These are phyloP conservation scores for Dactylellina haptotyla DNA, from an alignment of 2,329 filamentous ascomycete species.

Conservation along the genomic window DNA sequence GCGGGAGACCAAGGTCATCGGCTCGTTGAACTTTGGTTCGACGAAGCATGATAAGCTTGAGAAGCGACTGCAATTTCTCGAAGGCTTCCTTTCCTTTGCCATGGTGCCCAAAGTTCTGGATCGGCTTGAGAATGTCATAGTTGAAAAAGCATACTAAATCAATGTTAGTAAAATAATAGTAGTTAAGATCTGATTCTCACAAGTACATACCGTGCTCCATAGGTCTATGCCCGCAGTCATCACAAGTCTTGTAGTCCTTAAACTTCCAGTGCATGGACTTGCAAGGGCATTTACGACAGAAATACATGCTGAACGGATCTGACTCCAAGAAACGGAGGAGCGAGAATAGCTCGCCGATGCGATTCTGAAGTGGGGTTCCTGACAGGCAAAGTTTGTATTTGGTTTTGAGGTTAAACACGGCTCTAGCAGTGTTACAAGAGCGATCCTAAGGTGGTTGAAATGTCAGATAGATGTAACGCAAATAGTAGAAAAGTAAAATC, in stretches of 20 bases:
- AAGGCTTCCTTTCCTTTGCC: slow-evolving; percentile 76
- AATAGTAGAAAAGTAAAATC: not conserved
- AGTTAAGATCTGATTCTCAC: not conserved
- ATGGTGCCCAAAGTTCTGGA: slow-evolving; percentile 70
- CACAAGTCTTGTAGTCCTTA: slow-evolving; percentile 54
- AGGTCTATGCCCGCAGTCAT: slow-evolving; percentile 56
- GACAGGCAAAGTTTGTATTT: slow-evolving; percentile 95
- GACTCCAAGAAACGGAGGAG: slow-evolving; percentile 90
- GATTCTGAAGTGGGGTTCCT: slow-evolving; percentile 94
- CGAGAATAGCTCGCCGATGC: slow-evolving; percentile 97
- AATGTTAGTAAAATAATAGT: slow-evolving; percentile 62
- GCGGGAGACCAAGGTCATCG: slow-evolving; percentile 92
- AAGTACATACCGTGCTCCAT: slow-evolving; percentile 55
- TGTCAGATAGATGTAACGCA: not conserved
- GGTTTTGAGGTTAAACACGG: slow-evolving; percentile 89
- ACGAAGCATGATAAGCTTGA: slow-evolving; percentile 92
- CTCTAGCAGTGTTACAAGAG: slow-evolving; percentile 89
- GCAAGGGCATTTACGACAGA: slow-evolving; percentile 88
- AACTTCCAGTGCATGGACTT: slow-evolving; percentile 80
- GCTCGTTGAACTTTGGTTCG: slow-evolving; percentile 94
- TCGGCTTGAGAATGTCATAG: slow-evolving; percentile 90
- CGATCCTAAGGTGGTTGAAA: slow-evolving; percentile 67
- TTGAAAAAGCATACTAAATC: slow-evolving; percentile 85
- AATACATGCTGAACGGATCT: slow-evolving; percentile 88
- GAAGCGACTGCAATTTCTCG: slow-evolving; percentile 83